Percentiles rank a stretch among this genome's conserved stretches.
Conservation (phyloP, 1,284 basidiomycete species). For the Ustilago shanxiensis region DNA sequence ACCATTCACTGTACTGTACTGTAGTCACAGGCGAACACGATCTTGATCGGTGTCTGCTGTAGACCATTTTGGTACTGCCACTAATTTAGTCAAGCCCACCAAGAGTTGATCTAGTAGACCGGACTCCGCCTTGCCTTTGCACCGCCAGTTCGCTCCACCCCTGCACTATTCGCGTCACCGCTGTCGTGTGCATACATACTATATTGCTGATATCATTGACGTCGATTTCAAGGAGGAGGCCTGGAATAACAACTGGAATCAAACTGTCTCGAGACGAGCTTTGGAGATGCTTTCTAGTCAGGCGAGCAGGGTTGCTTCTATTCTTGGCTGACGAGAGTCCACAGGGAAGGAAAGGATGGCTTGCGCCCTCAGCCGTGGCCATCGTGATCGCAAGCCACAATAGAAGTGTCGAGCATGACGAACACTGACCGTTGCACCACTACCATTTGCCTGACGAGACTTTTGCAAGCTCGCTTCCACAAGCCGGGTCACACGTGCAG, state of each 20-base stretch:
- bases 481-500: not conserved
- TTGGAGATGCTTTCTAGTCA: not conserved
- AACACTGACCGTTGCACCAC: not conserved
- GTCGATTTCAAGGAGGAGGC: too few species aligned
- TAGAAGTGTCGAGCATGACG: not conserved
- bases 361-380: not conserved
- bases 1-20: too few species aligned
- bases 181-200: not conserved
- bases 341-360: not conserved
- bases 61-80: not conserved
- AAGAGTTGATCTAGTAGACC: not conserved
- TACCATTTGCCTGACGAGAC: not conserved
- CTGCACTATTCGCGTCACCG: too few species aligned
- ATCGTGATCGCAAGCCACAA: not conserved
- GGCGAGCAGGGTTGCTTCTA: not conserved
- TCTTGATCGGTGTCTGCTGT: not conserved
- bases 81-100: not conserved
- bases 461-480: not conserved
- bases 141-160: not conserved
- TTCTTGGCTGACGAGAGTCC: not conserved
- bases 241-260: too few species aligned
- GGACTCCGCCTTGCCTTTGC: not conserved
- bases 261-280: too few species aligned
- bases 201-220: not conserved
- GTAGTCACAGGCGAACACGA: not conserved